Base-by-base conservation (phyloP, 2,329 filamentous ascomycete genomes). In the Colletotrichum spinosum region DNA sequence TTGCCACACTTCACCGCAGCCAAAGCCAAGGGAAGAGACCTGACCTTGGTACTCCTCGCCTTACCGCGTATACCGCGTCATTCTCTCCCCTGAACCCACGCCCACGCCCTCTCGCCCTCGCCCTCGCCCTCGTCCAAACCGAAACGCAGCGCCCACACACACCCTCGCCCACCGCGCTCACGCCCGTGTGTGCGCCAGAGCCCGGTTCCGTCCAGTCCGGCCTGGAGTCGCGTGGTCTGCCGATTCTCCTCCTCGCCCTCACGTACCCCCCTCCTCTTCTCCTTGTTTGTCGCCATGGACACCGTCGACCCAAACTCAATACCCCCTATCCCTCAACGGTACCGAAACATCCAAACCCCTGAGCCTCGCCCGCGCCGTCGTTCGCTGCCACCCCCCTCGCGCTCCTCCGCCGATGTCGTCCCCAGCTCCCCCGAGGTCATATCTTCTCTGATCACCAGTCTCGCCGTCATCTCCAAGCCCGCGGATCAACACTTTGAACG, bases 401-500 rank as follows among this genome's bases (percentile, higher is more conserved):
- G 60, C 69, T 67, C 70, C 56, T 68, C 67, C 37, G 60, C 69
- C 62, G 69, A 71, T n/a, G 60, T 80, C 49, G 73, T 79, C 34
- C 81, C 84, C 45, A 83, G 86, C 12, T 88, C 87, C 53, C 90
- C 91, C 63, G 90, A 92, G 74, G 86, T 94, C 74, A 93, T 90
- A 63, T 89, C 87, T 34, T 86, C 84, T 59, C 81, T 88, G 58
- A 94, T 91, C 78, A 92, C 89, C 69, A 93, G 85, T 58, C 83
- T 91, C 42, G 88, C 88, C 70, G 87, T 88, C 72, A 92, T 86
- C 70, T 91, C 89, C 17, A 84, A 87, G 53, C 90, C 92, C 25
- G 86, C 90, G 60, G 88, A 85, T 74, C 83, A 86, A 65, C 89
- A 92, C 74, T 93, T 93, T 73, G 91, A 94, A 71, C 83, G 83